Base-by-base conservation (phyloP, 1,284 basidiomycete genomes). In the Puccinia sorghi region DNA sequence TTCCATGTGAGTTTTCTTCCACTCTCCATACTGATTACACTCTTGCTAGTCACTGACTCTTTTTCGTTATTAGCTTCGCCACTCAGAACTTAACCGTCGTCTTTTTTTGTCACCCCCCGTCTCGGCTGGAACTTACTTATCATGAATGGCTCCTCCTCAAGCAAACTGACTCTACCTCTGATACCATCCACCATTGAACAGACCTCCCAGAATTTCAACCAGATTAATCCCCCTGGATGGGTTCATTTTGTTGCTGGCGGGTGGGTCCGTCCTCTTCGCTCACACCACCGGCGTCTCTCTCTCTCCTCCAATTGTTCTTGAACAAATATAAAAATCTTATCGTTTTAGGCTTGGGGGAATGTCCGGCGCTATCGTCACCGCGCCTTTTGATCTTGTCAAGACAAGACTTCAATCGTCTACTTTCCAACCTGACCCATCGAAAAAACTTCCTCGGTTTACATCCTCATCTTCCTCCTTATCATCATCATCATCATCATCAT, bases 381-480 rank as follows among this genome's bases (percentile, higher is more conserved):
- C 93, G 50, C 96, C 96, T 0, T 94, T 99, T 82, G 96, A 99
- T 85, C 93, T 99, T 39, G 95, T 99, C 82, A 99, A 99, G 86
- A 99, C 97, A 39, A 90, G 96, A 4, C 87, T 99, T 12, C 96
- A 99, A 86, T 97, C 94, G 39, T 78, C 76, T 48, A 78, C 67
- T 57, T 78, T 48, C 54, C 66, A 63, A 39, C 17, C 67, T 70
- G 54, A 70, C 54, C 37, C 39, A 22, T 63, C 59, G 0, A 91
- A 32, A 32, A 32, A 91, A 85, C 86, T 97, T 54, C 97, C 95
- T 85, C 87, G 32, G 22, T 63, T 15, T 56, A 37, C 46, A 70
- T 22, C 50, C 48, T 46, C 57, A 71, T 70, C 69, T 37, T 56
- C 75, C 70, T n/a, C 41, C 22, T 39, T 43, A 25, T 72, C 54